Base-by-base conservation (phyloP, 2,329 filamentous ascomycete species). In the Alternaria panax region DNA sequence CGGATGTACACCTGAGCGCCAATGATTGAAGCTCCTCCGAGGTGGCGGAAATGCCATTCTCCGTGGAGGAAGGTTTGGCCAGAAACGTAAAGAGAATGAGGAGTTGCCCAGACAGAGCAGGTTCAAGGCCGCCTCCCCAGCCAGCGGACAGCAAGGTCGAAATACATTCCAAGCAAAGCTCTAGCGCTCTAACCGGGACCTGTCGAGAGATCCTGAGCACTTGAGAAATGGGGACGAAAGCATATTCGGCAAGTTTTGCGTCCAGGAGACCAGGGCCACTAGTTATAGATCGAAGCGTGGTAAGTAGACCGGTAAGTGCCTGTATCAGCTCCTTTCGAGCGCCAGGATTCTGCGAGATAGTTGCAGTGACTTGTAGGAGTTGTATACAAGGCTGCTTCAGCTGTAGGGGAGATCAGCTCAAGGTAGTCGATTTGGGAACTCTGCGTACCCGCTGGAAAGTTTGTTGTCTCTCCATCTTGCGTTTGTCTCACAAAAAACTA, bases 151-250 rank as follows among this genome's bases (percentile, higher is more conserved):
- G 85, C 27, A 99, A 83, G 16, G 92, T 80, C 11, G 86, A 84
- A 32, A 97, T 81, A 67, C 91, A 94, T 74, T 88, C 87, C 45
- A 97, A 83, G 28, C 90, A 89, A 42, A 91, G 79, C 75, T 99
- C 95, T 7, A 95, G 80, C 40, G 92, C 82, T 34, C 86, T 85
- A 46, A 91, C 85, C 1, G 93, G 88, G 54, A 93, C 87, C 47
- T 85, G 83, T 63, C 90, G 87, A 66, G 92, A 90, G 63, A 88
- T 86, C 59, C 92, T 89, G 69, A 99, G 89, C 38, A 98, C 87
- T 68, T 95, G 90, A 0, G 92, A 93, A 0, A 99, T 82, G 0
- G 95, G 95, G 63, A 97, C 97, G 82, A 98, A 98, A 72, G 91
- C 86, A 82, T 98, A 99, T 80, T 97, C 93, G 14, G 93, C 92